These are phyloP conservation scores for Thymus mandschuricus DNA, from an alignment of 257 asterid genomes.

Conservation along the genomic window DNA sequence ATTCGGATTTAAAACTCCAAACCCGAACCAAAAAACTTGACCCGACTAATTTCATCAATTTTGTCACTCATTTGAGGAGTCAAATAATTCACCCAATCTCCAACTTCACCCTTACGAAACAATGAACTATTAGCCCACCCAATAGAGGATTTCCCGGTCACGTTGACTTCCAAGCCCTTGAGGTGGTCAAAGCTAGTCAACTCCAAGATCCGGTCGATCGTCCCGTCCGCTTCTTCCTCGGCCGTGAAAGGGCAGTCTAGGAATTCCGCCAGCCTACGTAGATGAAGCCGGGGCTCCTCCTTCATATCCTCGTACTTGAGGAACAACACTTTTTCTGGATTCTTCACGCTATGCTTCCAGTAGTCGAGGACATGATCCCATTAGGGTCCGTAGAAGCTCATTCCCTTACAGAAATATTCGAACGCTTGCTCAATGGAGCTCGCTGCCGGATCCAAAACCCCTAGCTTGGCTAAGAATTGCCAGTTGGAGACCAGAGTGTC, in stretches of 20 bases:
- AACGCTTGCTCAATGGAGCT: constrained; percentile 21
- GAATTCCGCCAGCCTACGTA: background rate
- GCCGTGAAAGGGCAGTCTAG: no score
- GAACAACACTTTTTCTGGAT: constrained; percentile 29
- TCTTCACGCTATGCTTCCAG: constrained; percentile 31
- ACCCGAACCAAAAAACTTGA: no score
- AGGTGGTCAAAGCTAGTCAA: no score
- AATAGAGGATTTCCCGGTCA: no score
- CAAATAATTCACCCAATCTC: no score
- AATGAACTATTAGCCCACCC: no score
- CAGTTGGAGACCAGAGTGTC: constrained; percentile 38
- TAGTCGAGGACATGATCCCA: constrained; percentile 40
- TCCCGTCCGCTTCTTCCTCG: no score
- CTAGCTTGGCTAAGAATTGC: constrained; percentile 36
- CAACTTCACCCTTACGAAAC: no score
- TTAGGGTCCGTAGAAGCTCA: constrained; percentile 34
- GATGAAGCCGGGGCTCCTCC: background rate
- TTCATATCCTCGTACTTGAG: constrained; percentile 39
- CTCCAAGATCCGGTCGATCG: background rate
- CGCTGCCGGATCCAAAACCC: constrained; percentile 15
- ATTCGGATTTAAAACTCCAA: no score
- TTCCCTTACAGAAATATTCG: constrained; percentile 28
- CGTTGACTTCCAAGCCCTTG: no score
- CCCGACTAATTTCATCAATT: no score
- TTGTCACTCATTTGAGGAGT: no score